Evolutionary conservation across 768 basidiomycete genomes (phyloP).

Genomic region (Russula sp.): DNA sequence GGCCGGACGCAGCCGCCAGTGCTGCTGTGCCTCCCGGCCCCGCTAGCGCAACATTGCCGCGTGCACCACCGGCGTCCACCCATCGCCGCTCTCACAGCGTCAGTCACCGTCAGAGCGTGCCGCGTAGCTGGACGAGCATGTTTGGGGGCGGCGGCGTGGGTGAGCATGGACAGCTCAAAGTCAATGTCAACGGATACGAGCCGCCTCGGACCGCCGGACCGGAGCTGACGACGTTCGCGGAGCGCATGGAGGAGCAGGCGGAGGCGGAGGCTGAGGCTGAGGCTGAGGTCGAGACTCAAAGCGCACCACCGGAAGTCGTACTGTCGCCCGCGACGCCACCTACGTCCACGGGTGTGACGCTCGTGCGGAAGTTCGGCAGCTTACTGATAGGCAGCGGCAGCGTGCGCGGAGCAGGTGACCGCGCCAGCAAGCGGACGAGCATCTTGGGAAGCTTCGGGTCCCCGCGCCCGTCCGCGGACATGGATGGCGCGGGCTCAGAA

Average conservation of each 20-base stretch:
- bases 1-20: background rate
- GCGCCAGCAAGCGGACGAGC: conserved; percentile 20
- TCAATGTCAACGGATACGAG: conserved; percentile 25
- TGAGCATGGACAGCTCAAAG: conserved; percentile 23
- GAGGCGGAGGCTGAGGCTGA: conserved; percentile 12
- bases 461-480: conserved; percentile 17
- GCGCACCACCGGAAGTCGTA: conserved; percentile 18
- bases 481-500: background rate
- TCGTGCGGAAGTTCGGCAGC: conserved; percentile 27
- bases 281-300: conserved; percentile 28
- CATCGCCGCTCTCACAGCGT: conserved; percentile 82
- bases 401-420: conserved; percentile 22
- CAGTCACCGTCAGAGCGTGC: conserved; percentile 58
- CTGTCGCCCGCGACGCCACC: conserved; percentile 16
- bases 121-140: conserved; percentile 55
- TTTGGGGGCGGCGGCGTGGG: conserved; percentile 44
- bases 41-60: conserved; percentile 40
- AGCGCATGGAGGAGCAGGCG: conserved; percentile 33
- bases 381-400: conserved; percentile 19
- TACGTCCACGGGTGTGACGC: conserved; percentile 16
- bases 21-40: conserved; percentile 24
- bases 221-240: conserved; percentile 50
- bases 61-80: conserved; percentile 70
- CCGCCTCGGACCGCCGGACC: conserved; percentile 62
- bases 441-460: conserved; percentile 17